Evolutionary conservation across 169 alveolate genomes (phyloP).

Genomic region (Blepharisma undulans): DNA sequence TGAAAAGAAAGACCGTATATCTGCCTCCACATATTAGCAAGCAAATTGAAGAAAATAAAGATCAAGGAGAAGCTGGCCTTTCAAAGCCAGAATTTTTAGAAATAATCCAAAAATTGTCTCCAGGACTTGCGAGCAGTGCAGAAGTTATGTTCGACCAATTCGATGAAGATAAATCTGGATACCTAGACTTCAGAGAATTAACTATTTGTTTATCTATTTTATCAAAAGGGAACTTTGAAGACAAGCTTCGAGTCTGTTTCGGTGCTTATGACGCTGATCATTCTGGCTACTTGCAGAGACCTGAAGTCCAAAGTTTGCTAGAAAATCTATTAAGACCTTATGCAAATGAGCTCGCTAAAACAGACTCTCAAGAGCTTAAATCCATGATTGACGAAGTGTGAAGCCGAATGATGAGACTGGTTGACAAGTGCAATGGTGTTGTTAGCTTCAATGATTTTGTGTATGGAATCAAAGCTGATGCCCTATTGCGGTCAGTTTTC

Average conservation of each 20-base stretch:
- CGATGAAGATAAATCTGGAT: constrained; percentile 43
- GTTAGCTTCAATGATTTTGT: neutral
- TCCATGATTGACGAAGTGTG: neutral
- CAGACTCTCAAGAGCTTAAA: neutral
- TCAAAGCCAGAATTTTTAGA: constrained; percentile 8
- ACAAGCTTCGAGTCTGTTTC: constrained; percentile 22
- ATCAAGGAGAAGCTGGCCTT: neutral
- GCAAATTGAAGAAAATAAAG: neutral
- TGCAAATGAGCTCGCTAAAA: neutral
- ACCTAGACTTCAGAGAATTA: constrained; percentile 36
- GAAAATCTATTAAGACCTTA: constrained; percentile 9
- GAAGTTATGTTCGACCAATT: constrained; percentile 18
- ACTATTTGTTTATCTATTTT: constrained; percentile 18
- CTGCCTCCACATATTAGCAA: neutral
- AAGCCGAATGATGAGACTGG: neutral
- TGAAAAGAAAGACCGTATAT: neutral
- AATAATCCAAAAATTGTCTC: neutral
- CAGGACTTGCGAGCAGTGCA: neutral
- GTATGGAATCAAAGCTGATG: constrained; percentile 12
- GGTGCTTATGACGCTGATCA: constrained; percentile 35
- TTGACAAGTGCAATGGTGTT: neutral
- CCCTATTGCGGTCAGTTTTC: neutral
- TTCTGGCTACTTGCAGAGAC: constrained; percentile 28
- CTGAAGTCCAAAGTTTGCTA: neutral
- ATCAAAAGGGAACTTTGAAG: constrained; percentile 26